A percentile compares a stretch with the other conserved stretches of the same genome.
Conservation (phyloP, 306 rosid genomes). For the Biancaea sappan region DNA sequence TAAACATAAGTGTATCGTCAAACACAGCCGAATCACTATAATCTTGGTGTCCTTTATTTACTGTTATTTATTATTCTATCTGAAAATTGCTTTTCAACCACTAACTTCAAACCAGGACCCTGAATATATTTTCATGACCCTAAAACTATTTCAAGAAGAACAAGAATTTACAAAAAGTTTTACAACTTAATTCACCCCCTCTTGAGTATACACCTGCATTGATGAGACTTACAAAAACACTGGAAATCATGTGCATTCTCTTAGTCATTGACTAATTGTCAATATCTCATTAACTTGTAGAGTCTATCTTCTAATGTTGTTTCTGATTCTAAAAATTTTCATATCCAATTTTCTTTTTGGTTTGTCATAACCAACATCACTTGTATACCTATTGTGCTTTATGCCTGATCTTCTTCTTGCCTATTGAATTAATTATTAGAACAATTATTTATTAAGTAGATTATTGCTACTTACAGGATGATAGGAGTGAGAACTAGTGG, state of each 20-base stretch:
- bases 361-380: neutral
- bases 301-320: neutral
- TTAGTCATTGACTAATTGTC: neutral
- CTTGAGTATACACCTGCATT: too few species aligned
- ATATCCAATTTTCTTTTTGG: neutral
- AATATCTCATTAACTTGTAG: neutral
- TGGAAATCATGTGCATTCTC: neutral
- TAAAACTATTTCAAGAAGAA: too few species aligned
- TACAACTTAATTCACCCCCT: too few species aligned
- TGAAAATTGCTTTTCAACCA: too few species aligned
- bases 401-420: slow-evolving; percentile 1
- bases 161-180: too few species aligned
- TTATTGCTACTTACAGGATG: slow-evolving; percentile 45
- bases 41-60: too few species aligned
- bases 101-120: too few species aligned
- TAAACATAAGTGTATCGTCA: too few species aligned
- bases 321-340: neutral
- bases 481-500: slow-evolving; percentile 55
- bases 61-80: too few species aligned
- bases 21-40: too few species aligned
- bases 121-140: too few species aligned
- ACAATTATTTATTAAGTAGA: neutral
- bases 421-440: neutral
- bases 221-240: neutral
- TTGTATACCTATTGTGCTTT: neutral